Evolutionary conservation across 495 filamentous ascomycete genomes (phyloP), one percentile per base, ranked within the genome.

Genomic region (Aspergillus cavernicola): DNA sequence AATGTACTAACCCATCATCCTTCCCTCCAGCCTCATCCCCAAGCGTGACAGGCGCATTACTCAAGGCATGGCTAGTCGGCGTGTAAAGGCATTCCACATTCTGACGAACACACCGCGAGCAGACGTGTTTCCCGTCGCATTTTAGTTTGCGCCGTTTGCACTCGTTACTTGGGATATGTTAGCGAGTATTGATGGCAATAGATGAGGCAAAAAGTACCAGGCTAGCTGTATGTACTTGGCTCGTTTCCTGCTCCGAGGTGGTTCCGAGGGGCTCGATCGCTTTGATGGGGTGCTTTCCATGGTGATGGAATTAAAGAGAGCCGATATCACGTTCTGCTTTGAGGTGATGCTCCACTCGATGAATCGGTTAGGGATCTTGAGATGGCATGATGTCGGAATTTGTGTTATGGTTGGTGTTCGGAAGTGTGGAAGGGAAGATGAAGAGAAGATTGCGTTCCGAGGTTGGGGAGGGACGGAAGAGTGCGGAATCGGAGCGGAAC

Each of bases 121-220:
- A 96, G 1, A 85, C 83, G 1, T 71, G 77, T 53, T 90, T 81
- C 43, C 90, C 90, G 64, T 90, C 92, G 68, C 90, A 96, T 65
- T 93, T 95, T 67, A 95, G 86, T 70, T 96, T 95, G 38, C 90
- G 84, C 19, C 89, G 78, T 60, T 95, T 95, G 72, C 90, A 96
- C 63, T 96, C 88, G 62, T 92, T 95, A 59, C 77, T 80, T 36
- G 9, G 2, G 32, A 36, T 42, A 3, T 33, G 48, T 60, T 55
- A 65, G 56, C 24, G 26, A 47, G 4, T 20, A 16, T 16, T 6
- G 9, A 29, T 37, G 20, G 1, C 10, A 47, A 5, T 24, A 10
- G 0, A 33, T 22, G 13, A n/a, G 13, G 12, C 2, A 3, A 23
- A 4, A 16, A 59, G 24, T 51, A 73, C 71, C 71, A 74, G 10